phyloP scores from a whole-genome alignment of 225 moss, liverwort and hornwort species.

The Anthoceros angustus region DNA sequence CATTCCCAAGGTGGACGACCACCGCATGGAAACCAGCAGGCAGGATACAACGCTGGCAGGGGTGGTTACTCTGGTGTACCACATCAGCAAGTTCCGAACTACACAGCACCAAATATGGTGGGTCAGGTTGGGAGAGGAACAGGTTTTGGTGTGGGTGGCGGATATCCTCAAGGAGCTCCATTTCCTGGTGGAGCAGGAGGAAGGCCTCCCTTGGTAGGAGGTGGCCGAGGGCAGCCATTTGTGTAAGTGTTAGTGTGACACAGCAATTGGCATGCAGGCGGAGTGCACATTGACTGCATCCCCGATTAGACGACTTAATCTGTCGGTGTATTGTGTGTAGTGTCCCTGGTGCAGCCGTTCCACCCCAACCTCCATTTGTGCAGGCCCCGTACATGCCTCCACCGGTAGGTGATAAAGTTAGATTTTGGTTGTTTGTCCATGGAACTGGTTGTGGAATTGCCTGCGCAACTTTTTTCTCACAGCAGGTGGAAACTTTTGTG shows the following conservation, averaged over 20 bases:
- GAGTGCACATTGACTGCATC: neutral
- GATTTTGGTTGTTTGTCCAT: too few species aligned
- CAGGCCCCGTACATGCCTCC: neutral
- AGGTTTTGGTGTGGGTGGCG: conserved; percentile 5
- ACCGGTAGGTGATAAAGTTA: too few species aligned
- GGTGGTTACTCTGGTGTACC: neutral
- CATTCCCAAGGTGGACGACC: neutral
- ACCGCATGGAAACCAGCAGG: neutral
- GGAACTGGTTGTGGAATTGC: too few species aligned
- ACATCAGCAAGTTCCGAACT: conserved; percentile 4
- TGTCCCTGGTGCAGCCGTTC: neutral
- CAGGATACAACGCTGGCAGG: neutral
- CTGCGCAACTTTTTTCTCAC: too few species aligned
- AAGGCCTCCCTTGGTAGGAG: neutral
- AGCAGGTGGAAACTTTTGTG: too few species aligned
- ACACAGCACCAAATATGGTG: conserved; percentile 9
- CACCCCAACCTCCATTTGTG: neutral
- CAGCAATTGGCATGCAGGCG: neutral
- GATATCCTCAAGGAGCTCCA: conserved; percentile 3
- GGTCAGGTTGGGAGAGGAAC: conserved; percentile 10
- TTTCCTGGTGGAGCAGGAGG: conserved; percentile 6
- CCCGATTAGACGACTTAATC: neutral
- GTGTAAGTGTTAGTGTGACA: conserved; percentile 4
- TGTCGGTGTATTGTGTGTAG: neutral
- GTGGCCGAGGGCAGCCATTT: conserved; percentile 11